Conservation (phyloP, 148 eudicot genomes). For the Rhododendron simsii region DNA sequence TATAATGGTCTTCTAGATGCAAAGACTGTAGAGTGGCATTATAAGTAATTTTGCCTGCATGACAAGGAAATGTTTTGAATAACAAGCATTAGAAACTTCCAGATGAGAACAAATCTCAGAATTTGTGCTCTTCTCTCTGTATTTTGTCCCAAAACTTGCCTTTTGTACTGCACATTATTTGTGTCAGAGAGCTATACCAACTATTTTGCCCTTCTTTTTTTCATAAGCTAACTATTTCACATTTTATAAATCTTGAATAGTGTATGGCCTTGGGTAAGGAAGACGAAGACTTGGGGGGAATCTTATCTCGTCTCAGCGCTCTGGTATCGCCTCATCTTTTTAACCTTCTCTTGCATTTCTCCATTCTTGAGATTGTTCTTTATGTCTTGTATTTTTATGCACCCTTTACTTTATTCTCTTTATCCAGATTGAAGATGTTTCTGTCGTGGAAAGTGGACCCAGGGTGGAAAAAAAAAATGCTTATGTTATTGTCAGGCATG, state of each 20-base stretch:
- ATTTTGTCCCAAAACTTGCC: too few species aligned
- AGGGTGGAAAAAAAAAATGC: conserved; percentile 49
- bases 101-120: too few species aligned
- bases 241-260: conserved; percentile 28
- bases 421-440: conserved; percentile 63
- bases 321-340: conserved; percentile 36
- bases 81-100: too few species aligned
- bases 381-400: not conserved
- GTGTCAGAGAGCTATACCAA: too few species aligned
- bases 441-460: conserved; percentile 63
- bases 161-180: too few species aligned
- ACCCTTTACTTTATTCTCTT: not conserved
- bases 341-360: not conserved
- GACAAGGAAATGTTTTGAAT: too few species aligned
- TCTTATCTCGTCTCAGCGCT: conserved; percentile 43
- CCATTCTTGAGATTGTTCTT: not conserved
- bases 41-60: too few species aligned
- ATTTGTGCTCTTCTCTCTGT: too few species aligned
- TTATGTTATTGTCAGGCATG: conserved; percentile 54
- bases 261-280: conserved; percentile 45
- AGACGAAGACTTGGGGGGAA: conserved; percentile 34
- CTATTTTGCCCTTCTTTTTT: too few species aligned
- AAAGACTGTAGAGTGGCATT: too few species aligned
- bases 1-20: too few species aligned
- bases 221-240: not conserved